phyloP scores from a whole-genome alignment of 805 yeast genomes.

The Candida krabiensis region DNA sequence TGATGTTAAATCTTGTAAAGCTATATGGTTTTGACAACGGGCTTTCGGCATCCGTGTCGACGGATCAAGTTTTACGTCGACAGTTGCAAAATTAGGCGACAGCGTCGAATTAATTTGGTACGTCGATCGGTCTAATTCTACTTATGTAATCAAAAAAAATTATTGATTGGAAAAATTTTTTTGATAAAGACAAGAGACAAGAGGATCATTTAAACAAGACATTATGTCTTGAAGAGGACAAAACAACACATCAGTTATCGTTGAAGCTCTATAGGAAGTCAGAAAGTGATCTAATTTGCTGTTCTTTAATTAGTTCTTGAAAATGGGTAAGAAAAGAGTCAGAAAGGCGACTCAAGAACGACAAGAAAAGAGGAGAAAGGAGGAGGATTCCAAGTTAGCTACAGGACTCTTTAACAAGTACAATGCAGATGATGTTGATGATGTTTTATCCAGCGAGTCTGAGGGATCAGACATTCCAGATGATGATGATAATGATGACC shows the following conservation, averaged over 20 bases:
- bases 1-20: not conserved
- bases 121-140: no score
- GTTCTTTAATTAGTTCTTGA: no score
- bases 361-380: constrained; percentile 40
- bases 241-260: no score
- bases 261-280: no score
- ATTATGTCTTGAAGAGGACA: no score
- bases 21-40: not conserved
- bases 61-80: not conserved
- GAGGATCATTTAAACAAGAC: not conserved
- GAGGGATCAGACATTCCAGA: constrained; percentile 21
- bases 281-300: no score
- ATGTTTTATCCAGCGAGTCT: constrained; percentile 18
- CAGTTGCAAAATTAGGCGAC: not conserved
- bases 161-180: no score
- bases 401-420: constrained; percentile 35
- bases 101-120: no score
- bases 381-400: constrained; percentile 41
- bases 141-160: no score
- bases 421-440: constrained; percentile 12
- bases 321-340: constrained; percentile 39
- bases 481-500: constrained; percentile 37
- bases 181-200: no score
- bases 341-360: constrained; percentile 35
- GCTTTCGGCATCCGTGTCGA: not conserved